phyloP scores from a whole-genome alignment of 73 alveolate genomes.

The Effrenium voratum region DNA sequence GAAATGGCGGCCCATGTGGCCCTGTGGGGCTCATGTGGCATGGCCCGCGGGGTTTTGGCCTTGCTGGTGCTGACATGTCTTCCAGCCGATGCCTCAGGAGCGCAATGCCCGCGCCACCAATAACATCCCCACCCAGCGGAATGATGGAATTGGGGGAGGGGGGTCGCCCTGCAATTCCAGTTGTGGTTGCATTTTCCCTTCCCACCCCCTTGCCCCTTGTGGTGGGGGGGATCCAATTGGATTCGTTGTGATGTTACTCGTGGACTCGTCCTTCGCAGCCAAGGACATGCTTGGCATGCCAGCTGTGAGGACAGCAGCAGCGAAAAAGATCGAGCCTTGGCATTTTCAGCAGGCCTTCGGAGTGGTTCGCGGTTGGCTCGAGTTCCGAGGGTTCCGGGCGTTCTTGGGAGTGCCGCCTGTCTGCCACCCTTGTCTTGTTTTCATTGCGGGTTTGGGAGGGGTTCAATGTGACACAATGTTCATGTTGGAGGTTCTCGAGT shows the following conservation, averaged over 20 bases:
- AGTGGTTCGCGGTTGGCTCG: background rate
- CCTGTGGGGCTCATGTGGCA: too few relatives aligned
- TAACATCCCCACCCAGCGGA: too few relatives aligned
- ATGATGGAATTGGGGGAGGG: background rate
- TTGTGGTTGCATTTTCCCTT: background rate
- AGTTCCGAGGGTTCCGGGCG: background rate
- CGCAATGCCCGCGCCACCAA: too few relatives aligned
- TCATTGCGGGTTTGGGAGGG: background rate
- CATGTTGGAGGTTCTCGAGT: background rate
- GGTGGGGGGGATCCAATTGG: background rate
- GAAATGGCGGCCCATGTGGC: too few relatives aligned
- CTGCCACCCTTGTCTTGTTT: background rate
- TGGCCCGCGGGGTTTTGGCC: too few relatives aligned
- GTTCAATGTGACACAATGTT: background rate
- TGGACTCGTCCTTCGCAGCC: too few relatives aligned
- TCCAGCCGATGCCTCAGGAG: too few relatives aligned
- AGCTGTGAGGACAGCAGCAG: background rate
- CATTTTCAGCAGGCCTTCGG: background rate
- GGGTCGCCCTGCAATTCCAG: background rate
- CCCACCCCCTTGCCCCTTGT: background rate
- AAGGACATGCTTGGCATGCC: background rate
- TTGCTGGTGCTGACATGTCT: too few relatives aligned
- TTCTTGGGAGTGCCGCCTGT: background rate
- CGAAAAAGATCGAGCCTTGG: slow-evolving; percentile 20
- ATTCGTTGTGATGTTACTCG: background rate